phyloP scores from a whole-genome alignment of 1,284 basidiomycete species.

The Peniophora sp. region DNA sequence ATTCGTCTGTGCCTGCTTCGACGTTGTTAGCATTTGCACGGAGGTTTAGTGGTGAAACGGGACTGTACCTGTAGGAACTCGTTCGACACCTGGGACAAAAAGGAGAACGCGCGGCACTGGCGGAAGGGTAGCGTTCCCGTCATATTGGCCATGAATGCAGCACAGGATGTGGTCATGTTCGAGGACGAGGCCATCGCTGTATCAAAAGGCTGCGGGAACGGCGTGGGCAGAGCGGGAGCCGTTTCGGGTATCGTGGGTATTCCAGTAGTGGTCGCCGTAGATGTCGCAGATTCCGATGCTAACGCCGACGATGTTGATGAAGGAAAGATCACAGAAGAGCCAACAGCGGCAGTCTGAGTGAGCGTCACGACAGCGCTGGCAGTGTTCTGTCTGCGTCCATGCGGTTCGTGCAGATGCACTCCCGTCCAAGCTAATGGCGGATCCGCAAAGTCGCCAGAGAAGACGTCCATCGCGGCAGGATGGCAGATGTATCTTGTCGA shows the following conservation, averaged over 20 bases:
- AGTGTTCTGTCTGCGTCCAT: not conserved
- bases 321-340: slow-evolving; percentile 5
- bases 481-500: slow-evolving; percentile 43
- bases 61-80: slow-evolving; percentile 47
- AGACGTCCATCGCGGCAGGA: slow-evolving; percentile 36
- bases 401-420: not conserved
- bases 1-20: slow-evolving; percentile 53
- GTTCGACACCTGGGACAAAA: slow-evolving; percentile 53
- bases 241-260: slow-evolving; percentile 23
- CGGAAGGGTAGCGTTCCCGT: slow-evolving; percentile 52
- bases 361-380: not conserved
- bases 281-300: slow-evolving; percentile 7
- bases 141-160: slow-evolving; percentile 68
- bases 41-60: not conserved
- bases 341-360: not conserved
- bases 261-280: slow-evolving; percentile 9
- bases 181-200: slow-evolving; percentile 36
- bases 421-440: slow-evolving; percentile 7
- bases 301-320: slow-evolving; percentile 8
- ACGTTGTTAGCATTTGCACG: slow-evolving; percentile 4
- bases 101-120: slow-evolving; percentile 67
- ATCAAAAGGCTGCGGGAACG: slow-evolving; percentile 74
- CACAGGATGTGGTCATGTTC: slow-evolving; percentile 62
- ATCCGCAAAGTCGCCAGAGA: slow-evolving; percentile 20
- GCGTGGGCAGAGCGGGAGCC: slow-evolving; percentile 48